Conservation (phyloP, 345 rosid species). For the Aquilaria yunnanensis region DNA sequence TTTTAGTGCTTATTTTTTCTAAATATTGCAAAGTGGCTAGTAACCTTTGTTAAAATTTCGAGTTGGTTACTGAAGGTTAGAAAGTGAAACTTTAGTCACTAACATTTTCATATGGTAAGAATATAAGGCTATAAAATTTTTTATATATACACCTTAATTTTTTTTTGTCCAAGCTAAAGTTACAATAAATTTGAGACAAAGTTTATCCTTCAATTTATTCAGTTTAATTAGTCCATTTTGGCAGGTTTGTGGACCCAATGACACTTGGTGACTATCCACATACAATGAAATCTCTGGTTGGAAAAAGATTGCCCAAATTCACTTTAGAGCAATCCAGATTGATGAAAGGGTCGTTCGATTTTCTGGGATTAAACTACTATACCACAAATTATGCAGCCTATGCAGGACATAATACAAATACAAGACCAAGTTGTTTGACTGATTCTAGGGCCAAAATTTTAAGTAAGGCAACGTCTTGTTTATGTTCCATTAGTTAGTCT, state of each 20-base stretch:
- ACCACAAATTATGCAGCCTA: slow-evolving; percentile 25
- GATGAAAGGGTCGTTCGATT: slow-evolving; percentile 46
- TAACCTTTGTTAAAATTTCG: too few species aligned
- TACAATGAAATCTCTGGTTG: slow-evolving; percentile 22
- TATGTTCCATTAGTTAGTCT: background rate
- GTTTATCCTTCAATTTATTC: too few species aligned
- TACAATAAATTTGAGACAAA: too few species aligned
- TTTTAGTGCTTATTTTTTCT: too few species aligned
- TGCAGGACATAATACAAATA: background rate
- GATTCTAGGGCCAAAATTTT: slow-evolving; percentile 21
- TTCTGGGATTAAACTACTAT: slow-evolving; percentile 46
- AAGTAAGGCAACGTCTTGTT: slow-evolving; percentile 18
- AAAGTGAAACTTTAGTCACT: too few species aligned
- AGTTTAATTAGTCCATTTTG: background rate
- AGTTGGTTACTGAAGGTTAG: too few species aligned
- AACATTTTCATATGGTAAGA: too few species aligned
- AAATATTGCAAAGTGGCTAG: too few species aligned
- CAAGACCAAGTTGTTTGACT: slow-evolving; percentile 20
- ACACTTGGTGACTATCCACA: slow-evolving; percentile 36
- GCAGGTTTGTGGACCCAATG: slow-evolving; percentile 41
- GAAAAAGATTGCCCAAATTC: slow-evolving; percentile 38
- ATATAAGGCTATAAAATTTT: too few species aligned
- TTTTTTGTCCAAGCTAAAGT: too few species aligned
- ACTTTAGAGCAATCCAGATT: slow-evolving; percentile 20
- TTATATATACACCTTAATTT: too few species aligned